Base-by-base conservation (phyloP, 2,329 filamentous ascomycete species). In the Blastomyces emzantsi region DNA sequence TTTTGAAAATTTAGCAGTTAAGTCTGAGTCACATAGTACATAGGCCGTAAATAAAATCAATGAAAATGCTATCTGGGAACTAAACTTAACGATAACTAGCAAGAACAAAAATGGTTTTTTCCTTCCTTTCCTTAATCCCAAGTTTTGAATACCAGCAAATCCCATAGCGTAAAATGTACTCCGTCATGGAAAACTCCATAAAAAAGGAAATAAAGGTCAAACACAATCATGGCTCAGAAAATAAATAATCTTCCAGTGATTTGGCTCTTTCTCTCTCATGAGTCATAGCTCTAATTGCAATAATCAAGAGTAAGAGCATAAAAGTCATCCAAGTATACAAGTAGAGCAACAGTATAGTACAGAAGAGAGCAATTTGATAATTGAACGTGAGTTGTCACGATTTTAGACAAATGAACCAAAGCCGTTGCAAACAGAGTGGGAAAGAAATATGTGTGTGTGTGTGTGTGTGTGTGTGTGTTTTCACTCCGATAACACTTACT, bases 401-500 rank as follows among this genome's bases (percentile, higher is more conserved):
- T 39, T 57, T 22, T 36, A n/a, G 36, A 57, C 33, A 57, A n/a
- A 36, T 57, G 25, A 22, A 15, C 8, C 9, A 57, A n/a, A 19
- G 19, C 15, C 25, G 11, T 57, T 22, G 7, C 19, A 57, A 13
- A 2, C 13, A 17, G 19, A 28, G n/a, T 15, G 30, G 17, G n/a
- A 43, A 33, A 2, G 30, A 28, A 28, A 52, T 3, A 2, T 60
- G 57, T 13, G 25, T 11, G 22, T 61, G 7, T 60, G 57, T 13
- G 25, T 11, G 22, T 61, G 7, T 60, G 57, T 13, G 25, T 11
- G 7, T 60, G 57, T 13, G 25, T 11, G 22, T 61, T 64, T 54
- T 60, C 39, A 54, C 19, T 63, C 36, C 41, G 47, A 59, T 47
- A 65, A 41, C 22, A 3, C 17, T 15, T 43, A 60, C 19, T 57